Base-by-base conservation (phyloP, 2,329 filamentous ascomycete genomes). In the Aspergillus intermedius region DNA sequence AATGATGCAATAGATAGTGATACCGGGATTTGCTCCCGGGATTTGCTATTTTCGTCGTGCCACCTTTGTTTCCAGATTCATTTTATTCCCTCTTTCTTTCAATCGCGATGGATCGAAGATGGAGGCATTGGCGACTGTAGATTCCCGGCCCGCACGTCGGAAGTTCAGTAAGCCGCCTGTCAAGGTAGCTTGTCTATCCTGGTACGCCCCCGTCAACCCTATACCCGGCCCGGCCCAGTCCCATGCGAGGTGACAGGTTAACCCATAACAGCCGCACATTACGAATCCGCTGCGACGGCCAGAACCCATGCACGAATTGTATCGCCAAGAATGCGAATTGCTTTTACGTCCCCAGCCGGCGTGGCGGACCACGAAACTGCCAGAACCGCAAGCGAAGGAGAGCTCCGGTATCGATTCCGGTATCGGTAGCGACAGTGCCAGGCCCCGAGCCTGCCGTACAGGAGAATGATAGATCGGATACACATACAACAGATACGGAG, bases 101-200 rank as follows among this genome's bases (percentile, higher is more conserved):
- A 40, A 37, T 8, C 12, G 15, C 10, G 4, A 22, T 10, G 4
- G 6, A 21, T 17, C 6, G 5, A 10, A 12, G 5, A 40, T 40
- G 37, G 39, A 42, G 25, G 21, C 39, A 28, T 43, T 47, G 40
- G 9, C 34, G 10, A 42, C 22, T 25, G 4, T 43, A 22, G 41
- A 43, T 12, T 28, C 41, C 15, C 44, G 41, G 21, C 41, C 44
- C 4, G 35, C 22, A 9, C 21, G 34, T 7, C 46, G 42, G 19
- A 49, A 45, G 19, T 48, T 53, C 30, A 48, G 45, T 37, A 50
- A 58, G 21, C 75, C 75, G 44, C 75, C 75, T 1, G 74, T 77
- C 23, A 78, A 77, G 59, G 66, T 74, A 45, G 75, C 75, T 19
- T 77, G 75, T 54, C 66, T 77, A 49, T 70, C 74, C 46, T 77